Evolutionary conservation across 169 alveolate species (phyloP).

Genomic region (Plasmodium vivax): DNA sequence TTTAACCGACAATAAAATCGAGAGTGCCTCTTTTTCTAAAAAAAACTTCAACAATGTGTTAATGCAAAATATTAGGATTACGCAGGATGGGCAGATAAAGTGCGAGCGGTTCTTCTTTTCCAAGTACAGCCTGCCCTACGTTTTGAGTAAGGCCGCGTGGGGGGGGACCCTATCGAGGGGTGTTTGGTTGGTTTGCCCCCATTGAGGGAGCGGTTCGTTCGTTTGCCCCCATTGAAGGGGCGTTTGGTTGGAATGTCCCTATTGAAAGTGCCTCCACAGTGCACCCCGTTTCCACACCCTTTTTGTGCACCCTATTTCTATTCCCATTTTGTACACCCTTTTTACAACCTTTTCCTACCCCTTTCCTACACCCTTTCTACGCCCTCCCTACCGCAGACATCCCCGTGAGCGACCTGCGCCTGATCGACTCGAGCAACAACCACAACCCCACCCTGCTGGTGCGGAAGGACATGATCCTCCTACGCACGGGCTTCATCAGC

Average conservation of each 20-base stretch:
- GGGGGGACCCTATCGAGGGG: background rate
- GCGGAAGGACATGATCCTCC: constrained; percentile 32
- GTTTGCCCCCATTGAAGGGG: background rate
- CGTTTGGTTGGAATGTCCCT: background rate
- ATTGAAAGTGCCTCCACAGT: background rate
- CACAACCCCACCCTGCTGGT: constrained; percentile 64
- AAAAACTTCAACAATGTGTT: constrained; percentile 53
- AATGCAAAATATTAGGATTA: constrained; percentile 53
- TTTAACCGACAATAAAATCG: constrained; percentile 19
- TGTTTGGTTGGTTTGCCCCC: background rate
- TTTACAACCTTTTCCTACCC: too few relatives aligned
- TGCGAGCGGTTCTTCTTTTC: constrained; percentile 41
- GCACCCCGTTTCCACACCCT: background rate
- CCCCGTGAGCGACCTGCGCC: constrained; percentile 47
- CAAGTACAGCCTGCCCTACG: constrained; percentile 43
- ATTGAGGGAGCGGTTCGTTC: background rate
- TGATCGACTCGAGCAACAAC: constrained; percentile 46
- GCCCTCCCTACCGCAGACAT: background rate
- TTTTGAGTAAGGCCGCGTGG: constrained; percentile 5
- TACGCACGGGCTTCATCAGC: constrained; percentile 58
- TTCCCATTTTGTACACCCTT: too few relatives aligned
- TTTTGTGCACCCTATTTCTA: too few relatives aligned
- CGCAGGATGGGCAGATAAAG: constrained; percentile 33
- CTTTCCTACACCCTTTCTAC: background rate
- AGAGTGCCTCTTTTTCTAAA: constrained; percentile 36